phyloP scores from a whole-genome alignment of 2,329 filamentous ascomycete species.

The Fusarium sarcochroum region DNA sequence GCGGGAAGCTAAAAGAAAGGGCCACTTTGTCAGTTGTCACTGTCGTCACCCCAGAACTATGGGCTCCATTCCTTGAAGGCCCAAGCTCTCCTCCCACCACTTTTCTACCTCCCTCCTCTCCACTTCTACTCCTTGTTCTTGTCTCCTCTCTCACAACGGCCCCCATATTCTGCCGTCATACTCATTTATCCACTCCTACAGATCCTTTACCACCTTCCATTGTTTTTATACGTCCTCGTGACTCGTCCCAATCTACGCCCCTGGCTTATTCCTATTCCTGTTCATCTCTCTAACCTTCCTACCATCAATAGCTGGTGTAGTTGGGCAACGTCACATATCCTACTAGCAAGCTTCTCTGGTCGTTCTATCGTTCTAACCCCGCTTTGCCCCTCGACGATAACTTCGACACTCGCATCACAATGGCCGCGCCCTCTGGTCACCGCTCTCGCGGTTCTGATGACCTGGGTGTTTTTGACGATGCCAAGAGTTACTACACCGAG shows the following conservation, averaged over 20 bases:
- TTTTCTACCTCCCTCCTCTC: slow-evolving; percentile 36
- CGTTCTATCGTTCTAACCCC: slow-evolving; percentile 11
- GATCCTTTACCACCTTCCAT: slow-evolving; percentile 34
- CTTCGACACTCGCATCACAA: slow-evolving; percentile 31
- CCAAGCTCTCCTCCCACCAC: slow-evolving; percentile 47
- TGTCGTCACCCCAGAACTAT: slow-evolving; percentile 38
- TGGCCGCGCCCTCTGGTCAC: slow-evolving; percentile 50
- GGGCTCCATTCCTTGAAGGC: slow-evolving; percentile 44
- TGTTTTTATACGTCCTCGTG: slow-evolving; percentile 35
- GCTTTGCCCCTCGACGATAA: slow-evolving; percentile 21
- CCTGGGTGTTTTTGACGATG: slow-evolving; percentile 68
- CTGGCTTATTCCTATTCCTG: slow-evolving; percentile 22
- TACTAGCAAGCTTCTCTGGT: slow-evolving; percentile 1
- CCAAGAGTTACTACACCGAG: slow-evolving; percentile 70
- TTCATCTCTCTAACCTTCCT: neutral
- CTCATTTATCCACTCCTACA: slow-evolving; percentile 34
- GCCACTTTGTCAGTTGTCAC: slow-evolving; percentile 32
- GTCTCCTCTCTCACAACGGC: slow-evolving; percentile 29
- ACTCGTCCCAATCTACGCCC: slow-evolving; percentile 30
- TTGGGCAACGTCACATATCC: slow-evolving; percentile 25
- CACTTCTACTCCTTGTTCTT: slow-evolving; percentile 36
- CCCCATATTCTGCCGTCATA: slow-evolving; percentile 43
- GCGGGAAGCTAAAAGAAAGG: slow-evolving; percentile 9
- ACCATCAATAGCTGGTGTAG: slow-evolving; percentile 27
- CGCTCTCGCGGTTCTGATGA: slow-evolving; percentile 59